A percentile compares a stretch with the other conserved stretches of the same genome.
Conservation (phyloP, 805 yeast genomes). For the Candida qinlingensis region DNA sequence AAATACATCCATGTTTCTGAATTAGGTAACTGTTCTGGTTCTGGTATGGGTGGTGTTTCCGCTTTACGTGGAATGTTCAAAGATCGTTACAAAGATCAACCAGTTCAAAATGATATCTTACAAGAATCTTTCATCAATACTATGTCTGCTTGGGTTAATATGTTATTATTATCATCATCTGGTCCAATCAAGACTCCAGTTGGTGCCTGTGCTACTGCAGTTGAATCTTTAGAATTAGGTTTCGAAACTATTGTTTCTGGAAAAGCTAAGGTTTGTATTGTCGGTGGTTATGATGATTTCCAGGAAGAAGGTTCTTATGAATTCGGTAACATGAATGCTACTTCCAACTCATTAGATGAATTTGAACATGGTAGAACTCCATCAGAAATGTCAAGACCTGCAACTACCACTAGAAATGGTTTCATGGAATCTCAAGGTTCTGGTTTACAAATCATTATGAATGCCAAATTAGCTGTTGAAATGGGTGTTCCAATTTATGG, state of each 20-base stretch:
- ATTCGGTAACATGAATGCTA: conserved; percentile 98
- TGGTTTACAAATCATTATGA: conserved; percentile 96
- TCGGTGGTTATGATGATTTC: conserved; percentile 99
- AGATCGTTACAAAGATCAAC: conserved; percentile 87
- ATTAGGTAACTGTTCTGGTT: conserved; percentile 98
- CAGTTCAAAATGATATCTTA: conserved; percentile 93
- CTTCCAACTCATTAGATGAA: conserved; percentile 85
- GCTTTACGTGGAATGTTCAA: conserved; percentile 98
- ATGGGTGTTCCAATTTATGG: conserved; percentile 99
- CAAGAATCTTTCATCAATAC: conserved; percentile 99
- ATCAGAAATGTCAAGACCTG: conserved; percentile 96
- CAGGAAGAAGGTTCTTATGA: conserved; percentile 98
- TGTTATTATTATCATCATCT: conserved; percentile 92
- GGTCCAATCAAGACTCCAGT: conserved; percentile 99
- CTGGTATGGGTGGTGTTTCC: conserved; percentile 99
- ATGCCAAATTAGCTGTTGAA: conserved; percentile 85
- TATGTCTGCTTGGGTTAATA: conserved; percentile 99
- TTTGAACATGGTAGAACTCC: conserved; percentile 96
- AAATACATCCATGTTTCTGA: conserved; percentile 97
- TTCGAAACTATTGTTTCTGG: conserved; percentile 89
- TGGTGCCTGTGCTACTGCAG: conserved; percentile 99
- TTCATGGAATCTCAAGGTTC: conserved; percentile 99
- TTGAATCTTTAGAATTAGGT: conserved; percentile 96
- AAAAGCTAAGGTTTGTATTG: conserved; percentile 92
- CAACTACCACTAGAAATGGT: conserved; percentile 93